phyloP scores from a whole-genome alignment of 352 stramenopile genomes.

The Pythium periplocum region DNA sequence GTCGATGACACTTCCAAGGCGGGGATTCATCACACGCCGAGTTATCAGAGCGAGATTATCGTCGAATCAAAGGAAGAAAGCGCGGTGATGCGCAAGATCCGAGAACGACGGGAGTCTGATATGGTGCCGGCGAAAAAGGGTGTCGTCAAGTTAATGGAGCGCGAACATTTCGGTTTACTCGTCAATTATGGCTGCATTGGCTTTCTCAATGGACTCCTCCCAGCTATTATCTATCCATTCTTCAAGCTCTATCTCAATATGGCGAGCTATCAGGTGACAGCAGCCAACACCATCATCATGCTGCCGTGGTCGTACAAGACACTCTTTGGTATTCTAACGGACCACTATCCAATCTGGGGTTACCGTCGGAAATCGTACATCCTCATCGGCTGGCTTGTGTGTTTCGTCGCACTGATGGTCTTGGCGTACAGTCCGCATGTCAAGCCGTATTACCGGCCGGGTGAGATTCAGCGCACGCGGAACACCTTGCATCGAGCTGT shows the following conservation, averaged over 20 bases:
- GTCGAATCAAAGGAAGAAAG: slow-evolving; percentile 17
- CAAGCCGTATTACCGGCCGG: slow-evolving; percentile 42
- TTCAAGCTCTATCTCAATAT: slow-evolving; percentile 81
- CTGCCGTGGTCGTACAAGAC: slow-evolving; percentile 77
- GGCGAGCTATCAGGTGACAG: slow-evolving; percentile 57
- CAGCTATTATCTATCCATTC: slow-evolving; percentile 62
- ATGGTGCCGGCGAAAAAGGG: slow-evolving; percentile 32
- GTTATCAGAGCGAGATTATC: slow-evolving; percentile 2
- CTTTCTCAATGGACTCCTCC: slow-evolving; percentile 64
- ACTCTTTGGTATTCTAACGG: slow-evolving; percentile 64
- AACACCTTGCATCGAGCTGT: slow-evolving; percentile 28
- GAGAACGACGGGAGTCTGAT: slow-evolving; percentile 34
- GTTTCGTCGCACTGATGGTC: slow-evolving; percentile 40
- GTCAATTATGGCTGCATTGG: slow-evolving; percentile 72
- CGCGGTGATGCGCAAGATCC: slow-evolving; percentile 23
- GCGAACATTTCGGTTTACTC: slow-evolving; percentile 42
- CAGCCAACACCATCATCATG: slow-evolving; percentile 46
- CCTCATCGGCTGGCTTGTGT: slow-evolving; percentile 58
- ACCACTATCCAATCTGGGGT: slow-evolving; percentile 55
- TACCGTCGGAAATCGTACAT: slow-evolving; percentile 73
- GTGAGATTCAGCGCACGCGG: slow-evolving; percentile 58
- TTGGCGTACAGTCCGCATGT: slow-evolving; percentile 46
- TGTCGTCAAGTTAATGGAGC: slow-evolving; percentile 33
- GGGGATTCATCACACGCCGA: too few relatives aligned
- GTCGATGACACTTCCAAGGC: too few relatives aligned